Conservation (phyloP, 495 filamentous ascomycete genomes). For the Xylaria intraflava region DNA sequence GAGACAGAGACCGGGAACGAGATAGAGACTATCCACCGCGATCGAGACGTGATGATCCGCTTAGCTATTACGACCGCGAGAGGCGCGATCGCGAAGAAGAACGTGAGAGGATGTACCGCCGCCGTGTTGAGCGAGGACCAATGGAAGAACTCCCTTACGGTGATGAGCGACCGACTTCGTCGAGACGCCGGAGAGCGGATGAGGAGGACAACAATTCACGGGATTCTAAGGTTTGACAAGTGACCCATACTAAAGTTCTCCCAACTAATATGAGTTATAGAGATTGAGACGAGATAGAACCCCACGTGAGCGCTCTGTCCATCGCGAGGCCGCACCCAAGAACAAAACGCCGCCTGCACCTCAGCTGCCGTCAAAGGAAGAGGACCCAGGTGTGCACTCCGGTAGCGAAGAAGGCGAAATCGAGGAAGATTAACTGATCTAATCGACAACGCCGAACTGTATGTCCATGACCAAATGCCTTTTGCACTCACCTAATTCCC, state of each 20-base stretch:
- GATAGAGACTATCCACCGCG: slow-evolving; percentile 24
- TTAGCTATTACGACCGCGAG: slow-evolving; percentile 58
- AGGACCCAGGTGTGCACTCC: slow-evolving; percentile 62
- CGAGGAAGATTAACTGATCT: slow-evolving; percentile 65
- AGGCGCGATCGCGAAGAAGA: slow-evolving; percentile 77
- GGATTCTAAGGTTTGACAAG: slow-evolving; percentile 50
- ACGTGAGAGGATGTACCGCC: slow-evolving; percentile 75
- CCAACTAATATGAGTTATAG: slow-evolving; percentile 31
- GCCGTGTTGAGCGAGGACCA: slow-evolving; percentile 68
- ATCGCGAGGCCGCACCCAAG: slow-evolving; percentile 46
- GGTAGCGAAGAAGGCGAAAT: slow-evolving; percentile 98
- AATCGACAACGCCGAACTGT: slow-evolving; percentile 4
- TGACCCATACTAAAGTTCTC: not conserved
- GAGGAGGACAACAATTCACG: slow-evolving; percentile 67
- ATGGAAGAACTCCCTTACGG: slow-evolving; percentile 85
- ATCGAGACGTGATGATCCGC: slow-evolving; percentile 39
- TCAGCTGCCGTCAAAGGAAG: slow-evolving; percentile 49
- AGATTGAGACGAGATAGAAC: slow-evolving; percentile 54
- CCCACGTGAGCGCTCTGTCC: slow-evolving; percentile 54
- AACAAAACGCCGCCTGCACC: slow-evolving; percentile 47
- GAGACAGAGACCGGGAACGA: slow-evolving; percentile 41
- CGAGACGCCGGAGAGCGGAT: slow-evolving; percentile 60
- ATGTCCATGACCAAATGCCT: slow-evolving; percentile 7
- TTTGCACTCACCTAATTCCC: not conserved
- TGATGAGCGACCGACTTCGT: slow-evolving; percentile 58